Base-by-base conservation (phyloP, 2,329 filamentous ascomycete genomes). In the Hypocrella siamensis region DNA sequence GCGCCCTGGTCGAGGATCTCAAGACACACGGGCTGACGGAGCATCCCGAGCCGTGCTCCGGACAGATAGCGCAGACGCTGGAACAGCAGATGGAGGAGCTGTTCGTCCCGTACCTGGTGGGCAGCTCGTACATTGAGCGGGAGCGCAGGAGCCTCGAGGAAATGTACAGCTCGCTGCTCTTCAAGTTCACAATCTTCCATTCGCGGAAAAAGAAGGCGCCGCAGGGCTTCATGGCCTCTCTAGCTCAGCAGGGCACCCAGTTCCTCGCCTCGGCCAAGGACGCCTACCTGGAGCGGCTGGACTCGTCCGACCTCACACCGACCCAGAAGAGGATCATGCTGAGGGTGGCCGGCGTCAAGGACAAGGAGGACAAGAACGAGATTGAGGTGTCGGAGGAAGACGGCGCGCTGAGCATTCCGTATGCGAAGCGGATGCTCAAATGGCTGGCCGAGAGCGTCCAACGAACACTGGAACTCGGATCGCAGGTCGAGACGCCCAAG, bases 151-250 rank as follows among this genome's bases (percentile, higher is more conserved):
- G 68, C 36, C 55, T 90, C 30, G 81, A 86, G 47, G 82, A 88
- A 49, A 58, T 86, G 40, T 85, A 93, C 57, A 88, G 84, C 33
- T 93, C 90, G 0, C 60, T 98, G 33, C 69, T 96, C 4, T 93
- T 98, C 70, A 93, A 92, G 46, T 98, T 90, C 48, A 92, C 84
- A 12, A 79, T 92, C n/a, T 96, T 88, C 49, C 90, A 98, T 53
- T 84, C 79, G 1, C 65, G 78, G 37, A 69, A 84, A 39, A 88
- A 93, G 53, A 94, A 92, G 63, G 76, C 79, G 17, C 80, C 86
- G 2, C 84, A 82, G 1, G 84, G 84, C 1, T 94, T 94, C 52
- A 92, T 96, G 66, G 84, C 82, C 14, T 88, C 86, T 3, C 66
- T 96, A 19, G 81, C 86, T 4, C 85, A 93, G 45, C 80, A 90